Evolutionary conservation across 805 yeast genomes (phyloP).

Genomic region (Candida railenensis): DNA sequence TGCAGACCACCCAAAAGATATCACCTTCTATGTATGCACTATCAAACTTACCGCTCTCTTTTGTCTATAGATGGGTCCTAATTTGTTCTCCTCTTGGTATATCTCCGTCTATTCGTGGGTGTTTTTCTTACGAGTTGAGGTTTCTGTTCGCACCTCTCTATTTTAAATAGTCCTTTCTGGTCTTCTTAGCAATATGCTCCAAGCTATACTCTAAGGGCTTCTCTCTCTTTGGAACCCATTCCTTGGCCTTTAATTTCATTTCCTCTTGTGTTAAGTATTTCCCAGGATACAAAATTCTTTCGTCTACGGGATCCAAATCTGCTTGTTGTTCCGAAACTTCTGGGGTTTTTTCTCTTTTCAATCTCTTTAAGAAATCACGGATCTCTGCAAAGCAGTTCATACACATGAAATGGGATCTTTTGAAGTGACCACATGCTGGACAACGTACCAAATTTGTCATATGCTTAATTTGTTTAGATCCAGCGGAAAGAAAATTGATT

Average conservation of each 20-base stretch:
- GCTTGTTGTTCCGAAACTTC: constrained; percentile 31
- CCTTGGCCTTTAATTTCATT: constrained; percentile 32
- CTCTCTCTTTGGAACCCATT: constrained; percentile 45
- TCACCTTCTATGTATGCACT: neutral
- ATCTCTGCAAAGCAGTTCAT: constrained; percentile 89
- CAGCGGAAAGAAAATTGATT: constrained; percentile 79
- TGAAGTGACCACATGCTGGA: constrained; percentile 92
- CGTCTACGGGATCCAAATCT: constrained; percentile 60
- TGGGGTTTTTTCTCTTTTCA: constrained; percentile 18
- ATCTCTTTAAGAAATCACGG: constrained; percentile 67
- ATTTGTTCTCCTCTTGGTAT: neutral
- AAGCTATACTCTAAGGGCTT: constrained; percentile 36
- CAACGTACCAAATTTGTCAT: constrained; percentile 80
- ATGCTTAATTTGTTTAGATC: constrained; percentile 74
- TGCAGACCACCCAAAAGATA: neutral
- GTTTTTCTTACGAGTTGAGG: too few relatives aligned
- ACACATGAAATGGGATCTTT: constrained; percentile 87
- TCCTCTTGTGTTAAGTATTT: constrained; percentile 45
- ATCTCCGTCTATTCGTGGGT: too few relatives aligned
- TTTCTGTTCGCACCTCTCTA: constrained; percentile 2
- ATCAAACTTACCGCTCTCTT: too few relatives aligned
- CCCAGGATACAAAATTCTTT: constrained; percentile 71
- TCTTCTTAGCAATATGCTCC: constrained; percentile 20
- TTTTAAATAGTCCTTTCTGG: constrained; percentile 11
- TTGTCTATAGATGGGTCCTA: neutral